These are phyloP conservation scores for Dryas drummondii DNA, from an alignment of 306 rosid species.

Conservation along the genomic window DNA sequence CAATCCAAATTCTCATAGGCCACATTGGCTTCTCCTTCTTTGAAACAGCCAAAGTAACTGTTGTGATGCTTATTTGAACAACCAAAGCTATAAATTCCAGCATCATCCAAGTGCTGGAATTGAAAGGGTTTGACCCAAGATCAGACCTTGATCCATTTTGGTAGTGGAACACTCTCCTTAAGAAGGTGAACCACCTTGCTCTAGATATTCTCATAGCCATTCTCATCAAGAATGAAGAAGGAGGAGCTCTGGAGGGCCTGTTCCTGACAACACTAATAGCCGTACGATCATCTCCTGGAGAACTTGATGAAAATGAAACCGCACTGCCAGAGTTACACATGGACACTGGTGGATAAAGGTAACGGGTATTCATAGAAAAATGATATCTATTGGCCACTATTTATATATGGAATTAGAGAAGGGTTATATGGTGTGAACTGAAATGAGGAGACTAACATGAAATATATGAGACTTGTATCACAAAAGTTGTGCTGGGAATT, in stretches of 20 bases:
- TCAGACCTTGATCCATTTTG: conserved; percentile 87
- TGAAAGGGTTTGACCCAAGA: conserved; percentile 85
- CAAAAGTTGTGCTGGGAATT: conserved; percentile 15
- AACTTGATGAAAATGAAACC: conserved; percentile 48
- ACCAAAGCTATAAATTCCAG: conserved; percentile 67
- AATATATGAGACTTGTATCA: conserved; percentile 21
- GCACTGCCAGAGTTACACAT: conserved; percentile 36
- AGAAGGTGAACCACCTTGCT: conserved; percentile 87
- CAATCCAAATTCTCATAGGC: conserved; percentile 96
- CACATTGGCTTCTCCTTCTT: conserved; percentile 82
- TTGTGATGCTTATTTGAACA: conserved; percentile 57
- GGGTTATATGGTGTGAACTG: conserved; percentile 15
- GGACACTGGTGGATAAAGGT: conserved; percentile 34
- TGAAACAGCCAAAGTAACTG: conserved; percentile 59
- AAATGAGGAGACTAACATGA: conserved; percentile 16
- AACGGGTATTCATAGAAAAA: conserved; percentile 42
- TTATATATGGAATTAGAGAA: not conserved
- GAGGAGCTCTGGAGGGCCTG: conserved; percentile 39
- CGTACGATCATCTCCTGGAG: conserved; percentile 37
- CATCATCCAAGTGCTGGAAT: conserved; percentile 84
- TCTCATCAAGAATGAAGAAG: conserved; percentile 45
- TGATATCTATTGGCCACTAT: conserved; percentile 11
- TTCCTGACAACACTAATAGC: conserved; percentile 26
- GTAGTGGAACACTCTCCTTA: conserved; percentile 91
- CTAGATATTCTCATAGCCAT: conserved; percentile 85